phyloP scores from a whole-genome alignment of 2,329 filamentous ascomycete genomes.

The Stagonosporopsis rhizophila region DNA sequence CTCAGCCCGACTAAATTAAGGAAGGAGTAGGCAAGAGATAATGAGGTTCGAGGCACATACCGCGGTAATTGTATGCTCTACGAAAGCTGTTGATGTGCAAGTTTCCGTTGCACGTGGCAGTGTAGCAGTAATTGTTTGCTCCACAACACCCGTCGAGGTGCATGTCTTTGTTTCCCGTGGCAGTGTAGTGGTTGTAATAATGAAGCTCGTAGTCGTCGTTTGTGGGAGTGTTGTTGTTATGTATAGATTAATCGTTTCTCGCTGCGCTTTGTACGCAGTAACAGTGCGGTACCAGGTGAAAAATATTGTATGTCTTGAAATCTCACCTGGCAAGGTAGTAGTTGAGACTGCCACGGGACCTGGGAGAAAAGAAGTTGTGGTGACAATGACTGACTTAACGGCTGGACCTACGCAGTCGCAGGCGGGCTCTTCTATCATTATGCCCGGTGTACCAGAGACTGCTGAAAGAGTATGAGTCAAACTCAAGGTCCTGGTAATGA shows the following conservation, averaged over 20 bases:
- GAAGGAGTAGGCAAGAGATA: neutral
- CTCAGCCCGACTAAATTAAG: too few relatives aligned
- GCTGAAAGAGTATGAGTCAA: neutral
- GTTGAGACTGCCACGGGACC: neutral
- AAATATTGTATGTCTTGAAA: neutral
- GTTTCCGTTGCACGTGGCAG: neutral
- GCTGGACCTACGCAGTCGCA: too few relatives aligned
- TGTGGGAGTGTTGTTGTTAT: neutral
- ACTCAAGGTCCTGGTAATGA: neutral
- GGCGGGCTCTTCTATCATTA: too few relatives aligned
- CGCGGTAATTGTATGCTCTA: neutral
- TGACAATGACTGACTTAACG: neutral
- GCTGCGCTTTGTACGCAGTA: neutral
- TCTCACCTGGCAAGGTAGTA: neutral
- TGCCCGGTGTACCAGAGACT: neutral
- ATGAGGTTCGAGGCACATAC: neutral
- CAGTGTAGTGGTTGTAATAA: neutral
- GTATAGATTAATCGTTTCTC: neutral
- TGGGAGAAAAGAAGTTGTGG: neutral
- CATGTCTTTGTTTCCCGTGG: neutral
- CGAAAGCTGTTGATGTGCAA: neutral
- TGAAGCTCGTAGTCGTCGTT: neutral
- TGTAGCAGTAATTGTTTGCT: neutral
- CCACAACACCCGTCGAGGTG: neutral
- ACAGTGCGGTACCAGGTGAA: neutral